Evolutionary conservation across 495 filamentous ascomycete species (phyloP).

Genomic region (Amphirosellinia nigrospora): DNA sequence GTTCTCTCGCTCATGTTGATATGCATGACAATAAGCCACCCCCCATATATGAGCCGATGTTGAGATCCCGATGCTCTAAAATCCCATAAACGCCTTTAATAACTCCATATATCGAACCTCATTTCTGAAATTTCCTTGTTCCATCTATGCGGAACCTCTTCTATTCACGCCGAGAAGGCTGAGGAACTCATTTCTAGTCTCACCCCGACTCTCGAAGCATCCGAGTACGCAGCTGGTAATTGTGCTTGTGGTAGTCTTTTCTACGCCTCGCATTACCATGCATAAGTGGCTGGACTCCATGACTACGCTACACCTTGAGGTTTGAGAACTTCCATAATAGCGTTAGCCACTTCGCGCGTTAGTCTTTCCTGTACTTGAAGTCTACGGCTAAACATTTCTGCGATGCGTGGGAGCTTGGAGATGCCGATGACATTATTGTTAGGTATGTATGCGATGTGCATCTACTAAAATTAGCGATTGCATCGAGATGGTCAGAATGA

Average conservation of each 20-base stretch:
- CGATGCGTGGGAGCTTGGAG: slow-evolving; percentile 92
- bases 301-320: slow-evolving; percentile 96
- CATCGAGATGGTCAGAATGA: background rate
- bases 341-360: slow-evolving; percentile 94
- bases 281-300: slow-evolving; percentile 98
- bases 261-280: slow-evolving; percentile 95
- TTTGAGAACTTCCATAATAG: slow-evolving; percentile 88
- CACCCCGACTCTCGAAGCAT: slow-evolving; percentile 88
- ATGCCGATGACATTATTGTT: slow-evolving; percentile 85
- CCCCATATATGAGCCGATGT: slow-evolving; percentile 35
- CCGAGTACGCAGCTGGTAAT: slow-evolving; percentile 97
- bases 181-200: slow-evolving; percentile 93
- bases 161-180: slow-evolving; percentile 74
- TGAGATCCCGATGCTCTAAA: slow-evolving; percentile 36
- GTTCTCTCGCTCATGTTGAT: slow-evolving; percentile 14
- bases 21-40: slow-evolving; percentile 15
- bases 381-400: slow-evolving; percentile 93
- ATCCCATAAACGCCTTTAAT: slow-evolving; percentile 7
- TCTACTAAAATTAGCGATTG: slow-evolving; percentile 52
- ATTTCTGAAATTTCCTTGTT: background rate
- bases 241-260: slow-evolving; percentile 85
- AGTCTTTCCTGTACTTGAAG: slow-evolving; percentile 95
- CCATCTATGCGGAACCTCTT: slow-evolving; percentile 37
- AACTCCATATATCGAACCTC: background rate
- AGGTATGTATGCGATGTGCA: slow-evolving; percentile 99